Base-by-base conservation (phyloP, 257 asterid species). In the Gardenia jasminoides region DNA sequence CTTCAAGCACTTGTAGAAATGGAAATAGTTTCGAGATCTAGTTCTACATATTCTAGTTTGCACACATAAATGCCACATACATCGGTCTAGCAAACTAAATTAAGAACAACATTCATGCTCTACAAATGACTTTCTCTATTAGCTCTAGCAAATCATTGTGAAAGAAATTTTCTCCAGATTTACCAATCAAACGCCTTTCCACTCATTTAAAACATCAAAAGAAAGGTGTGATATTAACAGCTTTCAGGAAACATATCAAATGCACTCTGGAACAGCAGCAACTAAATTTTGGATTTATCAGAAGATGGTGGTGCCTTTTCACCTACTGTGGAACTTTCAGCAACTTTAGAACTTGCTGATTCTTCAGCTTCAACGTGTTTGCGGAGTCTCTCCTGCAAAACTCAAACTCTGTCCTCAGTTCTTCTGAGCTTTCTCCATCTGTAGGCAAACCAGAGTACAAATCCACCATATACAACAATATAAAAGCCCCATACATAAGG, bases 401-500 rank as follows among this genome's bases (percentile, higher is more conserved):
- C 87, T 67, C 93, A 2, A 47, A 47, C 52, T 47, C 52, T 47
- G 52, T 47, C 52, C 52, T 47, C 52, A 52, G 92, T 84, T 76
- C n/a, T 85, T 44, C 98, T 90, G 39, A 95, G 97, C 80, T 54
- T 83, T 87, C 93, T 89, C 92, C 90, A 91, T 85, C 95, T 90
- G 83, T 91, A 92, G 39, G 92, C 80, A 64, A 91, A 66, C 99
- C 98, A 93, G 30, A 90, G 80, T 24, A 96, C 94, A 61, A 94
- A 85, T 61, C 90, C 90, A 46, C 99, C 98, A 24, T 91, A 94
- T 0, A 91, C 98, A 56, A 91, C 85, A 52, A 85, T 83, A 66
- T 94, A 94, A 3, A 98, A 94, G 64, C 88, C 97, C 98, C 98
- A 95, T 22, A 95, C 99, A 46, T 90, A 95, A 4, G 99, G 98